Percentiles rank a stretch among this genome's conserved stretches.
Evolutionary conservation across 768 basidiomycete genomes (phyloP).

Genomic region (Tricholoma sp.): DNA sequence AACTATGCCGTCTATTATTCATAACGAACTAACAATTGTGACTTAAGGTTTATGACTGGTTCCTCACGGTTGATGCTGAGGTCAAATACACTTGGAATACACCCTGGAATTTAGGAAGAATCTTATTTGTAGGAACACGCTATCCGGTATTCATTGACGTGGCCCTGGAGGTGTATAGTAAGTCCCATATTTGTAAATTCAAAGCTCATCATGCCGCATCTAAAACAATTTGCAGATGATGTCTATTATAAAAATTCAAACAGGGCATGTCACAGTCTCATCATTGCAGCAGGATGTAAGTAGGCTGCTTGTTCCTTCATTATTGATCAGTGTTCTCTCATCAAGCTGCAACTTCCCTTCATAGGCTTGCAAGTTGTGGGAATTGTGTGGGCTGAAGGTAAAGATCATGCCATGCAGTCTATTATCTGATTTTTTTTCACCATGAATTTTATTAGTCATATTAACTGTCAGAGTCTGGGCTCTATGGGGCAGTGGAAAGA

Average conservation of each 20-base stretch:
- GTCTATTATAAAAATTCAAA: not conserved
- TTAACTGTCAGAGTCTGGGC: conserved; percentile 2
- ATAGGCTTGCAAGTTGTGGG: not conserved
- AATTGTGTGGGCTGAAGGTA: conserved; percentile 1
- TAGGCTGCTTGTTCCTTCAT: not conserved
- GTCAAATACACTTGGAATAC: not conserved
- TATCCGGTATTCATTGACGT: not conserved
- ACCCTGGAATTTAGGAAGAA: not conserved
- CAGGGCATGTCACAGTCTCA: not conserved
- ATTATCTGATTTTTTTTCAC: not conserved
- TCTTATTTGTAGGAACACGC: not conserved
- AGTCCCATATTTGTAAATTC: not conserved
- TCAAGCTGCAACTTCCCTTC: not conserved
- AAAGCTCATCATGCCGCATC: not conserved
- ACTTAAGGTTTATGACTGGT: not conserved
- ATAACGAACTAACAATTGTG: too few relatives aligned
- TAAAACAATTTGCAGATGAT: not conserved
- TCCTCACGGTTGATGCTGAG: not conserved
- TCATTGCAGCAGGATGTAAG: not conserved
- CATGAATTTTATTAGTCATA: not conserved
- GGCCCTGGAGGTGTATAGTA: not conserved
- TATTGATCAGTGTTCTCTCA: too few relatives aligned
- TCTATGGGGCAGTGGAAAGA: not conserved
- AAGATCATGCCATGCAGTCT: not conserved
- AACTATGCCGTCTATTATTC: not conserved